A percentile compares a stretch with the other conserved stretches of the same genome.
phyloP scores from a whole-genome alignment of 176 grass and related monocot genomes.

The Eragrostis nindensis region DNA sequence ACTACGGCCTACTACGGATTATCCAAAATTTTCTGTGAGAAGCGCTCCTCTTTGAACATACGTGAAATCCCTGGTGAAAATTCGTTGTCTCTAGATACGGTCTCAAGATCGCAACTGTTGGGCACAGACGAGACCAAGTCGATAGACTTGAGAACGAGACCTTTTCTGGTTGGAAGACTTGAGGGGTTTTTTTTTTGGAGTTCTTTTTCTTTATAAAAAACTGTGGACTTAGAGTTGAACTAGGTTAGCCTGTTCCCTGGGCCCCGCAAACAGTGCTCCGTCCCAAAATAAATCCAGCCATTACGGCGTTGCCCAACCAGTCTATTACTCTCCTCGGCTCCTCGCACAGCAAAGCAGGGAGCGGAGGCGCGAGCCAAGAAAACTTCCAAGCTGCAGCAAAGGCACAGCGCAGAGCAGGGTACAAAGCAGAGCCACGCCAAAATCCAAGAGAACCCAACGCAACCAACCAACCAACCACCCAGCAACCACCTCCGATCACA shows the following conservation, averaged over 20 bases:
- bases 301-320: neutral
- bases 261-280: neutral
- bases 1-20: too few relatives aligned
- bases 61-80: neutral
- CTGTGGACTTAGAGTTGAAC: neutral
- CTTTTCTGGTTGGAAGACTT: neutral
- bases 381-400: neutral
- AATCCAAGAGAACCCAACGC: slow-evolving; percentile 11
- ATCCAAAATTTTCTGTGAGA: too few relatives aligned
- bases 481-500: neutral
- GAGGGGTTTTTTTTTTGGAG: neutral
- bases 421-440: slow-evolving; percentile 7
- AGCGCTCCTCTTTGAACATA: too few relatives aligned
- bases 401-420: neutral
- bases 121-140: neutral
- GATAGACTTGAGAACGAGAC: neutral
- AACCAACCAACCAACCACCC: neutral
- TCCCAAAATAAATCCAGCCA: neutral
- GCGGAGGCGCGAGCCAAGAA: neutral
- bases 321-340: neutral
- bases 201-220: neutral
- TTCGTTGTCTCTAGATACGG: neutral
- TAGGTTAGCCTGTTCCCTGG: neutral
- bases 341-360: neutral
- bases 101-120: neutral